Evolutionary conservation across 345 rosid genomes (phyloP).

Genomic region (Ceriops tagal): DNA sequence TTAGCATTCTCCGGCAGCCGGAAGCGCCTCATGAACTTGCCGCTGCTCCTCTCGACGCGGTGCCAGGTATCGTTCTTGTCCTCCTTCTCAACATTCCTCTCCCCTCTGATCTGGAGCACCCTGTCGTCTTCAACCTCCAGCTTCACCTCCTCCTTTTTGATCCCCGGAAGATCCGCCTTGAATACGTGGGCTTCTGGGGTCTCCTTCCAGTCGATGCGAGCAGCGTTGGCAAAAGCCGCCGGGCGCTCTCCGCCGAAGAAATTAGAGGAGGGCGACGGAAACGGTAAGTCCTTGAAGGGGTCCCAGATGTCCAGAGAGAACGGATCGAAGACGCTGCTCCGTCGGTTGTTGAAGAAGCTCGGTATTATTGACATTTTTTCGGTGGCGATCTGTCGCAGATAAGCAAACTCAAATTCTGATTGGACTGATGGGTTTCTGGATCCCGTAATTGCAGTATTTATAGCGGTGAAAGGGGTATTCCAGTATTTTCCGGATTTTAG

Average conservation of each 20-base stretch:
- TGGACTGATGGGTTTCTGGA: too few relatives aligned
- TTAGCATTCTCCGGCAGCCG: slow-evolving; percentile 16
- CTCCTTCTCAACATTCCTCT: slow-evolving; percentile 15
- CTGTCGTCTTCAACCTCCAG: slow-evolving; percentile 14
- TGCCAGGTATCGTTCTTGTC: slow-evolving; percentile 16
- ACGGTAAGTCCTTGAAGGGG: slow-evolving; percentile 1
- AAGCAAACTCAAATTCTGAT: too few relatives aligned
- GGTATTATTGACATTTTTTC: slow-evolving; percentile 8
- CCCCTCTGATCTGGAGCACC: slow-evolving; percentile 19
- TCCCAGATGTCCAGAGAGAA: slow-evolving; percentile 15
- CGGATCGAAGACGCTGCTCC: slow-evolving; percentile 5
- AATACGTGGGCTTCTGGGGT: slow-evolving; percentile 16
- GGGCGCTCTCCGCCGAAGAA: background rate
- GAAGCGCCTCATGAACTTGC: slow-evolving; percentile 14
- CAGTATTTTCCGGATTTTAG: background rate
- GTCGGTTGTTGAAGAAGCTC: background rate
- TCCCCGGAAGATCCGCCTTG: slow-evolving; percentile 19
- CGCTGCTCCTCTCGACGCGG: slow-evolving; percentile 16
- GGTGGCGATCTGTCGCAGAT: too few relatives aligned
- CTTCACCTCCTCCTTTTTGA: slow-evolving; percentile 15
- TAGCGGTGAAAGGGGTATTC: background rate
- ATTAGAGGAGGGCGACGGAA: background rate
- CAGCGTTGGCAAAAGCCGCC: background rate
- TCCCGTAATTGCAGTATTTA: background rate
- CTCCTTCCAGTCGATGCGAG: slow-evolving; percentile 17